Evolutionary conservation across 108 stramenopile species (phyloP).

Genomic region (Cyclotella sp.): DNA sequence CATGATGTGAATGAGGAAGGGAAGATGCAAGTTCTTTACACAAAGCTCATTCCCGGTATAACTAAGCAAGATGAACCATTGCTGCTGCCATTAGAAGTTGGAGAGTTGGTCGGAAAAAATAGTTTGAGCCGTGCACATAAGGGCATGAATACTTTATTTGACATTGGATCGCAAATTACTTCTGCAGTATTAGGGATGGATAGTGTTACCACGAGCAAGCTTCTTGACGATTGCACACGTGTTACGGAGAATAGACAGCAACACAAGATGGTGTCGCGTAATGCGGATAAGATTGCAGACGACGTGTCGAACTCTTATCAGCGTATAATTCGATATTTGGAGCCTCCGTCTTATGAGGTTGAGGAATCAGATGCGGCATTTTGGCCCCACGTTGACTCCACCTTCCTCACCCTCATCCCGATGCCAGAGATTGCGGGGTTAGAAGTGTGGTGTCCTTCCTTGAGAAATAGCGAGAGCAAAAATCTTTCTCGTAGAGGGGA

Average conservation of each 20-base stretch:
- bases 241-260: not conserved
- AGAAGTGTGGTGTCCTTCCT: slow-evolving; percentile 55
- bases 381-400: slow-evolving; percentile 46
- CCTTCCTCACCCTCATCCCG: slow-evolving; percentile 50
- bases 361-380: slow-evolving; percentile 30
- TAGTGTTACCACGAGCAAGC: slow-evolving; percentile 25
- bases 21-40: slow-evolving; percentile 46
- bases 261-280: not conserved
- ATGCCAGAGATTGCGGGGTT: slow-evolving; percentile 52
- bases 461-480: not conserved
- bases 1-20: slow-evolving; percentile 43
- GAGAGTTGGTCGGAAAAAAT: slow-evolving; percentile 41
- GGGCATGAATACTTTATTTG: slow-evolving; percentile 45
- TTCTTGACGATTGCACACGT: slow-evolving; percentile 43
- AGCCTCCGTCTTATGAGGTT: slow-evolving; percentile 13
- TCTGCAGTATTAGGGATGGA: slow-evolving; percentile 49
- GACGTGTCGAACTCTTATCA: slow-evolving; percentile 48
- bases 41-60: slow-evolving; percentile 17
- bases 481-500: slow-evolving; percentile 28
- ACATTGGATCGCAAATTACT: slow-evolving; percentile 53
- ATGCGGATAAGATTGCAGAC: slow-evolving; percentile 22
- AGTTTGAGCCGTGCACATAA: slow-evolving; percentile 30
- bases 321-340: slow-evolving; percentile 46
- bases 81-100: slow-evolving; percentile 47
- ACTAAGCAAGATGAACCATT: not conserved